Percentiles rank a stretch among this genome's conserved stretches.
phyloP scores from a whole-genome alignment of 768 basidiomycete genomes.

The Russula dissimulans region DNA sequence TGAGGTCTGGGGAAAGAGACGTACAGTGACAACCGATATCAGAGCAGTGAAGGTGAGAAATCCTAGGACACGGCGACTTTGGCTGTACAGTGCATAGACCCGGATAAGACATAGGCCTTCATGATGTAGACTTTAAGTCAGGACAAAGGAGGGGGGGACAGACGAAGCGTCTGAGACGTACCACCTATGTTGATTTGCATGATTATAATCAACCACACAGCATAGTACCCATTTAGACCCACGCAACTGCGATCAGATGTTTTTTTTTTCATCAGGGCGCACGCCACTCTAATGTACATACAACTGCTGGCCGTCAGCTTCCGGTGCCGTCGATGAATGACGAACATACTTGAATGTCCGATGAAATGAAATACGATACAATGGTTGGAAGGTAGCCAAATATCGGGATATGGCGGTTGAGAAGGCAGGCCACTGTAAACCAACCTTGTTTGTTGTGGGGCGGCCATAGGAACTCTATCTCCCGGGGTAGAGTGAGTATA shows the following conservation, averaged over 20 bases:
- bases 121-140: neutral
- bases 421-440: constrained; percentile 38
- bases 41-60: neutral
- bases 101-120: neutral
- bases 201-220: neutral
- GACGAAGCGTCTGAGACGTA: neutral
- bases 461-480: constrained; percentile 38
- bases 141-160: neutral
- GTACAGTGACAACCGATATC: neutral
- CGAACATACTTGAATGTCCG: neutral
- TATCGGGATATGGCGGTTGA: constrained; percentile 41
- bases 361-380: constrained; percentile 18
- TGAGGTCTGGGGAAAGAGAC: neutral
- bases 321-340: neutral
- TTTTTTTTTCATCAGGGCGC: neutral
- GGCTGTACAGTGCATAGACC: constrained; percentile 4
- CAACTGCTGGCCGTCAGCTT: neutral
- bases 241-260: neutral
- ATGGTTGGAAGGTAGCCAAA: constrained; percentile 27
- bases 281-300: neutral
- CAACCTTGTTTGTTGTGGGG: constrained; percentile 26
- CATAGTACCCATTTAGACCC: neutral
- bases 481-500: constrained; percentile 25
- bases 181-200: neutral
- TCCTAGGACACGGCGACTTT: neutral